A percentile compares a stretch with the other conserved stretches of the same genome.
Evolutionary conservation across 257 asterid species (phyloP).

Genomic region (Nicotiana undulata): DNA sequence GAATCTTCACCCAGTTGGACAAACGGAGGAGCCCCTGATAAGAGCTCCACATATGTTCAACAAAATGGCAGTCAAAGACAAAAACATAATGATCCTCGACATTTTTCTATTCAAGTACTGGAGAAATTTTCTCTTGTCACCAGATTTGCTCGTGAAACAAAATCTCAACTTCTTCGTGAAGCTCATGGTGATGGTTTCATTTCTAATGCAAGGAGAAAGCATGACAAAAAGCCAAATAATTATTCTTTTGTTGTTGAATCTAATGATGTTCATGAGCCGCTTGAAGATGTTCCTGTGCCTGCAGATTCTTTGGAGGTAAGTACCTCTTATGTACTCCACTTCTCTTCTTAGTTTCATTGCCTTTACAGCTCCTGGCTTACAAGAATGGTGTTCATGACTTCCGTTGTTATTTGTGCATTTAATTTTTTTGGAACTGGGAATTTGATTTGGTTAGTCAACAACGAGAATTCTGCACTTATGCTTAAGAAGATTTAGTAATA

Average conservation of each 20-base stretch:
- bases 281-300: constrained; percentile 44
- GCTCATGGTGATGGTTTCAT: constrained; percentile 47
- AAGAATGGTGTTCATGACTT: not conserved
- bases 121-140: constrained; percentile 98
- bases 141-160: constrained; percentile 97
- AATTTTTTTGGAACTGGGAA: not conserved
- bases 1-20: constrained; percentile 34
- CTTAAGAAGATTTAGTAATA: not conserved
- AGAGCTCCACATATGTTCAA: constrained; percentile 27
- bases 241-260: constrained; percentile 21
- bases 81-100: constrained; percentile 78
- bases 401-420: not conserved
- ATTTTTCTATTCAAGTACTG: constrained; percentile 81
- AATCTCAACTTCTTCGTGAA: constrained; percentile 92
- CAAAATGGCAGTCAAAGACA: constrained; percentile 59
- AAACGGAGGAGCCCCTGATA: constrained; percentile 27
- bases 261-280: constrained; percentile 33
- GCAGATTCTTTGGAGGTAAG: constrained; percentile 77
- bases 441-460: not conserved
- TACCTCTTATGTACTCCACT: not conserved
- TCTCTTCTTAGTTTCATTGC: not conserved
- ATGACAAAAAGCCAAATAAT: constrained; percentile 28
- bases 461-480: not conserved
- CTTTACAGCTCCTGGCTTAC: not conserved
- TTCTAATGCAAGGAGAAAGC: constrained; percentile 52